phyloP scores from a whole-genome alignment of 164 flowering plant species.

The Kalanchoe fedtschenkoi region DNA sequence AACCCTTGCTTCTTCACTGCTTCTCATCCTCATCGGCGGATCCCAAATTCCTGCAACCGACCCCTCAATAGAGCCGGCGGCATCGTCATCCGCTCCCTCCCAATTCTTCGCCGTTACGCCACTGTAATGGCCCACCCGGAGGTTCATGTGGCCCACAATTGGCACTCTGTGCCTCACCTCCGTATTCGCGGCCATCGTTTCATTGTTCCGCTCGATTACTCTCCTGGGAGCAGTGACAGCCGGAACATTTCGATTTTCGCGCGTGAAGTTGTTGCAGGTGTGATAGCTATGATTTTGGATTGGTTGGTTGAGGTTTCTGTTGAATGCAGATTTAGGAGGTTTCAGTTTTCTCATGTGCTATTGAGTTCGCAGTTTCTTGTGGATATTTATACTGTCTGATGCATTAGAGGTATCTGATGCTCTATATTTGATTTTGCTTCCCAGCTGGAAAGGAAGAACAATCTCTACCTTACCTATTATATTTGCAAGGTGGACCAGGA shows the following conservation, averaged over 20 bases:
- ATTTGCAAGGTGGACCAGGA: conserved; percentile 95
- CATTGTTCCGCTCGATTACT: conserved; percentile 84
- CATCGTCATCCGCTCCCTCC: not conserved
- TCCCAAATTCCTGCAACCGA: not conserved
- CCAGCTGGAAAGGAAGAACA: conserved; percentile 84
- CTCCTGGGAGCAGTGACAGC: conserved; percentile 16
- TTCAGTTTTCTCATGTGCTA: too few relatives aligned
- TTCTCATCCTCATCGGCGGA: not conserved
- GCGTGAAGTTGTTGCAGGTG: conserved; percentile 97
- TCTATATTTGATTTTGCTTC: not conserved
- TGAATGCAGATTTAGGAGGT: not conserved
- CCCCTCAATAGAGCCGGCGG: not conserved
- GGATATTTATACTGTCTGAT: conserved; percentile 8
- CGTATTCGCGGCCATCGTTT: conserved; percentile 82
- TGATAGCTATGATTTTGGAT: not conserved
- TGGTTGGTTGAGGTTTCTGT: not conserved
- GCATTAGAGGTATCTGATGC: not conserved
- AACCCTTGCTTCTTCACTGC: not conserved
- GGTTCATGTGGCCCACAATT: conserved; percentile 46
- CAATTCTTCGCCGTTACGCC: not conserved
- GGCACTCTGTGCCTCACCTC: conserved; percentile 94
- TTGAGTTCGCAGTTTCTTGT: not conserved
- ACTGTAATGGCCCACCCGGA: conserved; percentile 1
- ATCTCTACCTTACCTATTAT: conserved; percentile 60
- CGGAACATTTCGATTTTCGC: conserved; percentile 67